Evolutionary conservation across 164 flowering plant genomes (phyloP), one percentile per base, ranked within the genome.

Genomic region (Taxillus chinensis): DNA sequence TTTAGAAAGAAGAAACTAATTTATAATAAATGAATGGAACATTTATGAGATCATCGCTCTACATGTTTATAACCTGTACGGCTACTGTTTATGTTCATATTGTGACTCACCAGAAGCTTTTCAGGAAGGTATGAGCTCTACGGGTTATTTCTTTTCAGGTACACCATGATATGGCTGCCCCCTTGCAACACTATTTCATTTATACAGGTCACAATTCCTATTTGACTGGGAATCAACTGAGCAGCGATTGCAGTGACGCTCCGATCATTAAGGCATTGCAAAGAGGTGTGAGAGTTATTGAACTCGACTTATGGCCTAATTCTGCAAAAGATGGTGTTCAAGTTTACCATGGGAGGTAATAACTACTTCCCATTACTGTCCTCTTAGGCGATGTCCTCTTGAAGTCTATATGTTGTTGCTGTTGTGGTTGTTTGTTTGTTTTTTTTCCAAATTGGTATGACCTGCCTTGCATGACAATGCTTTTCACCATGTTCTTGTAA

Each of bases 181-280:
- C 97, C 59, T 60, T 90, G 71, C 77, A 86, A 60, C 87, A 90
- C 71, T 90, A 90, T 71, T 90, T 72, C 78, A 88, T 87, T 71
- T 88, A 76, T 66, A 86, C 95, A 41, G 90, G 97, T 16, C 97
- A 90, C 68, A 90, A 90, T 71, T 86, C 97, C 59, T 90, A 90
- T 69, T 68, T 90, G 43, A 90, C 92, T 8, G 97, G 95, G 63
- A 90, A 90, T 66, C 97, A 90, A 77, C 75, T 90, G 15, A 90
- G 86, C 71, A 90, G 97, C 71, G 87, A 84, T 49, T 78, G 90
- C 70, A 90, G 97, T 45, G 87, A 83, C 66, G 71, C 74, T 15
- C 97, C 95, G 14, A 86, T 90, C 48, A 75, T 80, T 40, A 75
- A 78, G 67, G 89, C 95, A 17, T 64, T 90, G 64, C 69, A 79